Conservation (phyloP, 352 stramenopile species). For the Aphanomyces stellatus region DNA sequence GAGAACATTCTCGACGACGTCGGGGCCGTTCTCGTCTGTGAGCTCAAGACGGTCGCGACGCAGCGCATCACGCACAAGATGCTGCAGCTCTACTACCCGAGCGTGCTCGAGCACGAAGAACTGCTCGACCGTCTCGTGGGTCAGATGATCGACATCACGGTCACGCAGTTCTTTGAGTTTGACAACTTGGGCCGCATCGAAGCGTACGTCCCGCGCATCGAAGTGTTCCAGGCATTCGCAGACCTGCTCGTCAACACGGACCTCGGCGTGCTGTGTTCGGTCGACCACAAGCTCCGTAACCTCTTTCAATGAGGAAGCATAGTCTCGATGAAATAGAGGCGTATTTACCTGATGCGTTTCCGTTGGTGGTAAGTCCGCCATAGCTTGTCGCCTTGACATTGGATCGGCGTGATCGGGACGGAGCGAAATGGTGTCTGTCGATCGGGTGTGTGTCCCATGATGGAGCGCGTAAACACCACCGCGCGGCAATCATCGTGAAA, state of each 20-base stretch:
- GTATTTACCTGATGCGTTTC: slow-evolving; percentile 30
- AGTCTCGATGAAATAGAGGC: slow-evolving; percentile 6
- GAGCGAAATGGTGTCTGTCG: too few relatives aligned
- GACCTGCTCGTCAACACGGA: neutral
- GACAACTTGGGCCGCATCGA: neutral
- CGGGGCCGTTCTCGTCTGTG: slow-evolving; percentile 26
- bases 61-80: slow-evolving; percentile 34
- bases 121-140: slow-evolving; percentile 6
- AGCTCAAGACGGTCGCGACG: slow-evolving; percentile 33
- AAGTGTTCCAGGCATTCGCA: neutral
- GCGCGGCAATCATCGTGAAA: too few relatives aligned
- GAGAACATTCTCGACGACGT: slow-evolving; percentile 17
- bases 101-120: slow-evolving; percentile 6
- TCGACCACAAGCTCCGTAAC: slow-evolving; percentile 47
- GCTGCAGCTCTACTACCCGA: slow-evolving; percentile 12
- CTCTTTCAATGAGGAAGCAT: slow-evolving; percentile 26
- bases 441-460: too few relatives aligned
- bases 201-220: neutral
- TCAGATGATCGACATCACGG: neutral
- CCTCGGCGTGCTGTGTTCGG: neutral
- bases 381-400: slow-evolving; percentile 30
- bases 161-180: slow-evolving; percentile 5
- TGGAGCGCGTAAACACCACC: too few relatives aligned
- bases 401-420: too few relatives aligned
- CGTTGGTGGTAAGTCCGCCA: slow-evolving; percentile 30